These are phyloP conservation scores for Uromyces viciae-fabae DNA, from an alignment of 1,284 basidiomycete genomes.

Conservation along the genomic window DNA sequence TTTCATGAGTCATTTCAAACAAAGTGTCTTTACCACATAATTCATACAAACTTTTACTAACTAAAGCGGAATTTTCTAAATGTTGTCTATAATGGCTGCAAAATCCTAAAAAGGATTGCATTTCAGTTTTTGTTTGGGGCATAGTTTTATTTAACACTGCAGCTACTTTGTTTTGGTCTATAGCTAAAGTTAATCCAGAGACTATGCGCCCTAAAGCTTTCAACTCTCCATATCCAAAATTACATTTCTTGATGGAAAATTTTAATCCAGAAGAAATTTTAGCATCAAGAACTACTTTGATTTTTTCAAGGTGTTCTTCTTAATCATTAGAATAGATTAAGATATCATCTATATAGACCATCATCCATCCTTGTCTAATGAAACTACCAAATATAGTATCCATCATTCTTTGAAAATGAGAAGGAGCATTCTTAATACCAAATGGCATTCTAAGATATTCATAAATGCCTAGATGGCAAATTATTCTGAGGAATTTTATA, in stretches of 20 bases:
- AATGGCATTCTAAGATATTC: neutral
- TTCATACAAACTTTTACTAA: neutral
- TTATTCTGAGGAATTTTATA: neutral
- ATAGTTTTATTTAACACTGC: neutral
- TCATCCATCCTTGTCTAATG: slow-evolving; percentile 16
- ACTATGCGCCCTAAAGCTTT: neutral
- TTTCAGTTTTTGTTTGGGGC: slow-evolving; percentile 49
- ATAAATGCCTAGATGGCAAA: neutral
- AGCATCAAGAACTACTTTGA: neutral
- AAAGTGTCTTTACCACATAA: neutral
- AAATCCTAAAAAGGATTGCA: neutral
- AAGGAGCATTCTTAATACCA: slow-evolving; percentile 6
- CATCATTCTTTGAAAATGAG: slow-evolving; percentile 31
- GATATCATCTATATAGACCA: neutral
- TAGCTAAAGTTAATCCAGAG: neutral
- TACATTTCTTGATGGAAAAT: neutral
- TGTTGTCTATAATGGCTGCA: neutral
- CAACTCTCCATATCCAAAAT: neutral
- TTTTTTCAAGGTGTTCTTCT: neutral
- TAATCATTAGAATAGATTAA: neutral
- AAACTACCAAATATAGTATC: neutral
- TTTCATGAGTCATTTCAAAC: neutral
- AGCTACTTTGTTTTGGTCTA: neutral
- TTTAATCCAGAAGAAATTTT: neutral
- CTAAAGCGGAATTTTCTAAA: neutral